phyloP scores from a whole-genome alignment of 2,329 filamentous ascomycete genomes.

The Monilinia vaccinii-corymbosi region DNA sequence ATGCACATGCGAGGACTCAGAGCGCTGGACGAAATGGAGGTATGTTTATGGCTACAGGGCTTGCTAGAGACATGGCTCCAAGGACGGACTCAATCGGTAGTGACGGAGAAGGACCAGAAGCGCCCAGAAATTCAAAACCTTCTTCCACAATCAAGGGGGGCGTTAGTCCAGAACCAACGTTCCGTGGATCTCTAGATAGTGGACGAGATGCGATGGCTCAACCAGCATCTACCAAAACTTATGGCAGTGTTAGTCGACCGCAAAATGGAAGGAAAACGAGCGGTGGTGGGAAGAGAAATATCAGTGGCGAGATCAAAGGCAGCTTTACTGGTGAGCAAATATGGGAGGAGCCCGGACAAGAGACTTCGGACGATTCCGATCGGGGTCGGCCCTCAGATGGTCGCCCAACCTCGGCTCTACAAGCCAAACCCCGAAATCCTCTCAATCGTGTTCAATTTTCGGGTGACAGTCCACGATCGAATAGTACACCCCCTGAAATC shows the following conservation, averaged over 20 bases:
- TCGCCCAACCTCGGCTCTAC: constrained; percentile 38
- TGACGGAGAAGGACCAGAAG: constrained; percentile 22
- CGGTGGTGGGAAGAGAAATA: constrained; percentile 44
- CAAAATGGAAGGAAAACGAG: constrained; percentile 15
- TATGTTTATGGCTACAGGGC: constrained; percentile 33
- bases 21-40: constrained; percentile 44
- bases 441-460: constrained; percentile 51
- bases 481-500: constrained; percentile 35
- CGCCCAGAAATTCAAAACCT: neutral
- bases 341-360: constrained; percentile 73
- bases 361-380: constrained; percentile 9
- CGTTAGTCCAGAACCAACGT: constrained; percentile 21
- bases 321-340: constrained; percentile 72
- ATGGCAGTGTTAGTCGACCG: constrained; percentile 19
- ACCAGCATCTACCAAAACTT: constrained; percentile 19
- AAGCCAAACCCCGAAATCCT: constrained; percentile 54
- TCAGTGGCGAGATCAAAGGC: constrained; percentile 54
- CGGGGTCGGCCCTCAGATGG: constrained; percentile 21
- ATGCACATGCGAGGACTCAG: constrained; percentile 56
- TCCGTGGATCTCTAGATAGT: constrained; percentile 21
- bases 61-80: constrained; percentile 24
- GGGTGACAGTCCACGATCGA: constrained; percentile 33
- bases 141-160: constrained; percentile 29
- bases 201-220: constrained; percentile 10
- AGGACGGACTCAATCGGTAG: constrained; percentile 29